Evolutionary conservation across 345 rosid species (phyloP), one percentile per base, ranked within the genome.

Genomic region (Eutrema heterophyllum): DNA sequence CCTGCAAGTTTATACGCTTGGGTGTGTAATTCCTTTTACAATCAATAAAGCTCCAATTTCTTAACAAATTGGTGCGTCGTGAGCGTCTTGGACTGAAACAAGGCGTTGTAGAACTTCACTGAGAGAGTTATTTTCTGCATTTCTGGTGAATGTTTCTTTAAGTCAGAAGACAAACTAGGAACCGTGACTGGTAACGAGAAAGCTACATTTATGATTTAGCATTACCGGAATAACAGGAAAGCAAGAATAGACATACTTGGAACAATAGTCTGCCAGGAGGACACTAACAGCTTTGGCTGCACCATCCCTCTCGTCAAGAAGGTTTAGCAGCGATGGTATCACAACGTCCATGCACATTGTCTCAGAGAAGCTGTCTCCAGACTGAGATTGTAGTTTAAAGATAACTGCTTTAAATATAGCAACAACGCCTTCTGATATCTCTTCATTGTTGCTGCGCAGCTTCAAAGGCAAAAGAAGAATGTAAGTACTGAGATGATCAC

Each of bases 281-380:
- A 77, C 70, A 72, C 75, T 84, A 79, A 80, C 84, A 70, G 97
- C 92, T 84, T 85, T 88, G 77, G 93, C 90, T 24, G 91, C 81
- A 29, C 87, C 86, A 83, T 93, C 93, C 86, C 86, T 75, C 85
- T 90, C 92, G 67, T 93, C 96, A 59, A 93, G 86, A 81, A 93
- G 89, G 61, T 85, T 81, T 68, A 93, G 90, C 79, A 93, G 78
- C 35, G 78, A 41, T 24, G 89, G 86, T 66, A 87, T 70, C 71
- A 88, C 78, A 24, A 79, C 63, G 73, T 79, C 88, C 83, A 86
- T 78, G 79, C 83, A 84, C 69, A 84, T 81, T 35, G 80, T 79
- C 41, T 81, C 86, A 52, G 76, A 49, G 52, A 68, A 73, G 73
- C 77, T 53, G 81, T 80, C 74, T 73, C 67, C 83, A 33, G 92